Percentiles rank a stretch among this genome's conserved stretches.
phyloP scores from a whole-genome alignment of 805 yeast genomes.

The Hanseniaspora nectarophila region DNA sequence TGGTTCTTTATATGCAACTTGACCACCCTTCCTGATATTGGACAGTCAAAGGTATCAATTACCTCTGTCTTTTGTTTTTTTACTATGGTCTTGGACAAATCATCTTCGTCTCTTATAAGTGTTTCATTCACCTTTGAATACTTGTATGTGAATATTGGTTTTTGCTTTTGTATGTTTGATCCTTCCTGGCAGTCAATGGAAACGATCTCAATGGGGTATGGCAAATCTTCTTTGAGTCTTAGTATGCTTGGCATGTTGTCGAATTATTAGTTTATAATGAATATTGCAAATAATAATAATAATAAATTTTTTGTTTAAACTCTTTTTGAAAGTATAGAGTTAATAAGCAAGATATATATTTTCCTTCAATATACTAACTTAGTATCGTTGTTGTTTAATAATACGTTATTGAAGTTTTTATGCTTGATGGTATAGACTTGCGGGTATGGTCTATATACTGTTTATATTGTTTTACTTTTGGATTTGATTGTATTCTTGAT shows the following conservation, averaged over 20 bases:
- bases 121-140: conserved; percentile 5
- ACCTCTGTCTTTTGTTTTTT: conserved; percentile 10
- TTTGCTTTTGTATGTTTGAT: background rate
- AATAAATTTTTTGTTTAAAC: too few relatives aligned
- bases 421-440: too few relatives aligned
- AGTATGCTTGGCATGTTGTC: conserved; percentile 7
- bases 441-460: too few relatives aligned
- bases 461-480: too few relatives aligned
- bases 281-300: too few relatives aligned
- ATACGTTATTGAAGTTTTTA: too few relatives aligned
- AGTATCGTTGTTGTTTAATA: too few relatives aligned
- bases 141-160: conserved; percentile 11
- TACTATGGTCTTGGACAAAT: conserved; percentile 12
- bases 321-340: too few relatives aligned
- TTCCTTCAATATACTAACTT: too few relatives aligned
- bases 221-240: conserved; percentile 10
- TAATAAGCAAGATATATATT: too few relatives aligned
- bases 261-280: background rate
- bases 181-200: conserved; percentile 6
- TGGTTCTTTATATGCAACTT: background rate
- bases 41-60: conserved; percentile 11
- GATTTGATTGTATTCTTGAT: too few relatives aligned
- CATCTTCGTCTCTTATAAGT: conserved; percentile 9
- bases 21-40: conserved; percentile 4
- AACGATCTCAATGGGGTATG: conserved; percentile 10